phyloP scores from a whole-genome alignment of 305 asterid genomes.

The Nicotiana rustica region DNA sequence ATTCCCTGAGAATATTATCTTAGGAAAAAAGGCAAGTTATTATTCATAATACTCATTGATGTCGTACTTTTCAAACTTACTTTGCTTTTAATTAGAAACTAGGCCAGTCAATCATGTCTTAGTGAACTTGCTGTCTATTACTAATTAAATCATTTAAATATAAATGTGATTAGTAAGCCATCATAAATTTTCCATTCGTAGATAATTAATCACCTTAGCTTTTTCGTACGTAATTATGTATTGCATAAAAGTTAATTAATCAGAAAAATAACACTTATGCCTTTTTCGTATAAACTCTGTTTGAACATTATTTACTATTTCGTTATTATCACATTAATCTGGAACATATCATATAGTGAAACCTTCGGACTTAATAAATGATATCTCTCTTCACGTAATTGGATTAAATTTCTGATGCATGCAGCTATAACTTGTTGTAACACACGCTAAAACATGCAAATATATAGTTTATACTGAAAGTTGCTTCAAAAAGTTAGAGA shows the following conservation, averaged over 20 bases:
- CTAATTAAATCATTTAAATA: conserved; percentile 27
- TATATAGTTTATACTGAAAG: not conserved
- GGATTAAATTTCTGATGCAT: not conserved
- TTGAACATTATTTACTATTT: too few species aligned
- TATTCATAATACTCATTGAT: conserved; percentile 31
- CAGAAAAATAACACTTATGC: too few species aligned
- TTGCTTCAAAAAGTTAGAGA: not conserved
- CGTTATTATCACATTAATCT: too few species aligned
- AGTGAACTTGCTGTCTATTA: conserved; percentile 18
- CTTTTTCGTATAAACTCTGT: too few species aligned
- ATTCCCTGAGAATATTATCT: conserved; percentile 33
- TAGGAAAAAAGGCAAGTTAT: conserved; percentile 28
- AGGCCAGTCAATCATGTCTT: conserved; percentile 34
- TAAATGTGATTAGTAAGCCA: conserved; percentile 20
- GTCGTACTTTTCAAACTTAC: conserved; percentile 23
- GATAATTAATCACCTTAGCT: too few species aligned
- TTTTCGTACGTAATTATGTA: too few species aligned
- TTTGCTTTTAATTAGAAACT: conserved; percentile 17
- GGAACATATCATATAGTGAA: too few species aligned
- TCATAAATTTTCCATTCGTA: too few species aligned
- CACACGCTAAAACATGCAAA: not conserved
- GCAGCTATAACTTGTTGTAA: not conserved
- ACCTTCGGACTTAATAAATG: too few species aligned
- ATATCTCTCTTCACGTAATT: not conserved
- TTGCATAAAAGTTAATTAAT: too few species aligned